These are phyloP conservation scores for Dioscorea alata DNA, from an alignment of 106 monocot species.

Conservation along the genomic window DNA sequence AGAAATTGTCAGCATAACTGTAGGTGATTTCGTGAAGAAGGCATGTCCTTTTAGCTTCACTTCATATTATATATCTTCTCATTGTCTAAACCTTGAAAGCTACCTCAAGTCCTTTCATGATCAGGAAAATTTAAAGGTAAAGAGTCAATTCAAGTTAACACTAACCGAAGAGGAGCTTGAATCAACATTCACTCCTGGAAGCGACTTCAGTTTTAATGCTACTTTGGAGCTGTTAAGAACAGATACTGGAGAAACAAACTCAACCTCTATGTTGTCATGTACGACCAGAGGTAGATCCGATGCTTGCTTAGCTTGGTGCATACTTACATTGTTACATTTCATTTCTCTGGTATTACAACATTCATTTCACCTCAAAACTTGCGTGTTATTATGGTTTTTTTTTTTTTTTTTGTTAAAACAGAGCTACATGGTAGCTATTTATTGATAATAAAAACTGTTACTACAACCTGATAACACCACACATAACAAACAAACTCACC, in stretches of 20 bases:
- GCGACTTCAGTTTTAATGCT: conserved; percentile 57
- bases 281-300: no score
- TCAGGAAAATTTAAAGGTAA: conserved; percentile 57
- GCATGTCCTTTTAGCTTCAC: conserved; percentile 4
- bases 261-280: no score
- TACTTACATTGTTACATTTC: no score
- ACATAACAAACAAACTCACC: no score
- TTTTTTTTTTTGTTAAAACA: no score
- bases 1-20: conserved; percentile 56
- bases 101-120: not conserved
- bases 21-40: conserved; percentile 54
- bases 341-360: no score
- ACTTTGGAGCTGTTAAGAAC: conserved; percentile 36
- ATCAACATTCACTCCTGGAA: conserved; percentile 46
- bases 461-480: no score
- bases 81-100: not conserved
- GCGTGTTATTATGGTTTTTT: no score
- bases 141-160: conserved; percentile 37
- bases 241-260: conserved; percentile 12
- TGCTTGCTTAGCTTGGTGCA: no score
- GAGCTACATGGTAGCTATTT: no score
- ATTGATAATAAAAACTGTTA: no score
- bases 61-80: not conserved
- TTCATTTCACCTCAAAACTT: no score
- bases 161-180: conserved; percentile 60